phyloP scores from a whole-genome alignment of 306 rosid genomes.

The Prosopis cineraria region DNA sequence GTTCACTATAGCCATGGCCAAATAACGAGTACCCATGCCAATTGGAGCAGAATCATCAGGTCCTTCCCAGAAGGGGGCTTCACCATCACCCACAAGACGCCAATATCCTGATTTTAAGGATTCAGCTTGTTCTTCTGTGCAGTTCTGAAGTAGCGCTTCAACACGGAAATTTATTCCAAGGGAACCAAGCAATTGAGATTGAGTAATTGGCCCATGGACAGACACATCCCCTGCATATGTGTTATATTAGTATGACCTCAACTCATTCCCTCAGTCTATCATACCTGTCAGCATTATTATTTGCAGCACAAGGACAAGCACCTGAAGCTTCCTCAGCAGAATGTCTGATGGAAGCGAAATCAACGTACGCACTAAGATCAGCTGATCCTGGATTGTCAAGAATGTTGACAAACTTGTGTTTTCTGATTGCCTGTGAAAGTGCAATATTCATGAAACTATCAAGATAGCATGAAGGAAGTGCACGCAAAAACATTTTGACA shows the following conservation, averaged over 20 bases:
- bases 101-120: slow-evolving; percentile 82
- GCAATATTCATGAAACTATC: not conserved
- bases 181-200: slow-evolving; percentile 81
- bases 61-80: slow-evolving; percentile 97
- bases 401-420: slow-evolving; percentile 83
- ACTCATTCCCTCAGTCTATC: not conserved
- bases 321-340: slow-evolving; percentile 92
- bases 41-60: slow-evolving; percentile 69
- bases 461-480: not conserved
- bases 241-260: slow-evolving; percentile 1
- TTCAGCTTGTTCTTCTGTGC: slow-evolving; percentile 85
- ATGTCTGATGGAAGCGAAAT: slow-evolving; percentile 72
- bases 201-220: slow-evolving; percentile 83
- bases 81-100: slow-evolving; percentile 94
- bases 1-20: slow-evolving; percentile 90
- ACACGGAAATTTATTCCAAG: slow-evolving; percentile 93
- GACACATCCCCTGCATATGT: slow-evolving; percentile 66
- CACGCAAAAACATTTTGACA: not conserved
- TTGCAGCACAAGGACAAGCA: slow-evolving; percentile 31
- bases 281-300: not conserved
- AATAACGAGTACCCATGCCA: slow-evolving; percentile 91
- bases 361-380: slow-evolving; percentile 96
- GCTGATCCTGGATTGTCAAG: slow-evolving; percentile 93
- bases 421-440: slow-evolving; percentile 79
- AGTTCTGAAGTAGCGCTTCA: slow-evolving; percentile 79